Conservation (phyloP, 495 filamentous ascomycete species). For the Aspergillus ostianus region DNA sequence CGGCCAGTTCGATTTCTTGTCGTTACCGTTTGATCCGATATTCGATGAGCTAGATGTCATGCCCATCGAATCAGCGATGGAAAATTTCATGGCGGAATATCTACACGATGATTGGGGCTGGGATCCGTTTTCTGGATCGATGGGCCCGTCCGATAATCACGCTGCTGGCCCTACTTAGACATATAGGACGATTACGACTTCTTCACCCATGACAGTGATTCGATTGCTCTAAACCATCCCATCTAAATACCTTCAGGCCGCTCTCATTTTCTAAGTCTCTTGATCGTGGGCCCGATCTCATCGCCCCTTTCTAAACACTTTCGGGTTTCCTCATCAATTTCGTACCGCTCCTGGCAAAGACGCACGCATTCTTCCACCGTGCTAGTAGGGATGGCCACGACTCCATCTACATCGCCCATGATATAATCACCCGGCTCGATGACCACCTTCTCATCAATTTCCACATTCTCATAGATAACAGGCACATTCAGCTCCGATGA, state of each 20-base stretch:
- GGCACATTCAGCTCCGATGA: slow-evolving; percentile 32
- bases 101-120: slow-evolving; percentile 28
- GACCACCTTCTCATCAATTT: slow-evolving; percentile 40
- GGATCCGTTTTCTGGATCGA: slow-evolving; percentile 22
- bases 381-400: slow-evolving; percentile 35
- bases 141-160: no score
- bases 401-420: slow-evolving; percentile 56
- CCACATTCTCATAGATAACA: slow-evolving; percentile 28
- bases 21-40: background rate
- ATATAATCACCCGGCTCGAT: slow-evolving; percentile 58
- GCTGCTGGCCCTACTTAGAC: no score
- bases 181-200: no score
- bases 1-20: background rate
- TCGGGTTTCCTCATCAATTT: slow-evolving; percentile 27
- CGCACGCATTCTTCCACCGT: slow-evolving; percentile 20
- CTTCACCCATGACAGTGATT: background rate
- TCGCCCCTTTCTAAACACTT: slow-evolving; percentile 23
- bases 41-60: background rate
- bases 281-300: slow-evolving; percentile 28
- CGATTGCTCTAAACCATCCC: background rate
- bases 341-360: slow-evolving; percentile 25
- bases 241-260: no score
- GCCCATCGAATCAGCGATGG: slow-evolving; percentile 22
- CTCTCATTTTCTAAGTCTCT: slow-evolving; percentile 21
- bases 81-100: slow-evolving; percentile 24